phyloP scores from a whole-genome alignment of 2,329 filamentous ascomycete species.

The Aspergillus fumigatiaffinis region DNA sequence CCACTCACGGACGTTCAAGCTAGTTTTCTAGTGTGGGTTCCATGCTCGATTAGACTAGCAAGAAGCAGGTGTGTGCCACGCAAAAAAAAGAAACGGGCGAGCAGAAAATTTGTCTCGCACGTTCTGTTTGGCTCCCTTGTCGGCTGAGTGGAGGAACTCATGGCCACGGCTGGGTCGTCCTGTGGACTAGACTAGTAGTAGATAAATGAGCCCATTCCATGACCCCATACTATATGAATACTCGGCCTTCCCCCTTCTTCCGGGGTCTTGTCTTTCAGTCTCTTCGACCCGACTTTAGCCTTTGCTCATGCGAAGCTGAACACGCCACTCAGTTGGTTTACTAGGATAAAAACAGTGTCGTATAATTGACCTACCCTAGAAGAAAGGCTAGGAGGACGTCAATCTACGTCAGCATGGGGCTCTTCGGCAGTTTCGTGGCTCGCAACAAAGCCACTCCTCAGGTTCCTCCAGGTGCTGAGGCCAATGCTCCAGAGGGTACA shows the following conservation, averaged over 20 bases:
- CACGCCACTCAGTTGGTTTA: neutral
- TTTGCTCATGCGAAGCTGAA: neutral
- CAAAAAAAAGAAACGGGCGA: neutral
- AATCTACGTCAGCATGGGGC: neutral
- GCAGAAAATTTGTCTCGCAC: neutral
- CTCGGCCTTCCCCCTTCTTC: neutral
- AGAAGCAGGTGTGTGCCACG: neutral
- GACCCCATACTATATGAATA: neutral
- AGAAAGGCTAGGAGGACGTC: neutral
- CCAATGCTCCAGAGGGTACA: neutral
- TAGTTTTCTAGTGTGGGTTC: neutral
- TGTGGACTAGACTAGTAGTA: neutral
- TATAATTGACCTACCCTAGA: neutral
- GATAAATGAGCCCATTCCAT: neutral
- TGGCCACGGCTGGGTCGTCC: too few relatives aligned
- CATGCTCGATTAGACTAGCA: neutral
- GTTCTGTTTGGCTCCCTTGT: neutral
- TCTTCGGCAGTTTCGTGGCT: neutral
- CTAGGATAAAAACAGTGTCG: neutral
- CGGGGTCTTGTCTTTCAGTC: neutral
- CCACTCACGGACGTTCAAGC: neutral
- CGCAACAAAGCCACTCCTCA: neutral
- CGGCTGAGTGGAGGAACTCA: neutral
- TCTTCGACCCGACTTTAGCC: neutral
- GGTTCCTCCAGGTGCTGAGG: neutral